These are phyloP conservation scores for Mycosphaerella arachidis DNA, from an alignment of 2,329 filamentous ascomycete species.

Conservation along the genomic window DNA sequence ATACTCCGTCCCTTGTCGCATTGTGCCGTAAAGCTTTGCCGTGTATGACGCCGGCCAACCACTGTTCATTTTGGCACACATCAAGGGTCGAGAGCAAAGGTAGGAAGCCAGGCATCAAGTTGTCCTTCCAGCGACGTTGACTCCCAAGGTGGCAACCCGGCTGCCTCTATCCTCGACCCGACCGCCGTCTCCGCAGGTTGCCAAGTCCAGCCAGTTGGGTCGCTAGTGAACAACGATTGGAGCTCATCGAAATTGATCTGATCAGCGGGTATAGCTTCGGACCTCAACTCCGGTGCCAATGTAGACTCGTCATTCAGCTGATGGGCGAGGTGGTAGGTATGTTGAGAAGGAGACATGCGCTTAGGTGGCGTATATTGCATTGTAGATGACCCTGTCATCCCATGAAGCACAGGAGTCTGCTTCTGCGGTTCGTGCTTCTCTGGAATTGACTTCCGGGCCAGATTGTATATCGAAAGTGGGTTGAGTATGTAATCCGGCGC, in stretches of 20 bases:
- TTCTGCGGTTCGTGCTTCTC: slow-evolving; percentile 25
- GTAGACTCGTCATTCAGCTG: slow-evolving; percentile 11
- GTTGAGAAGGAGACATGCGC: slow-evolving; percentile 2
- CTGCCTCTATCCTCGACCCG: slow-evolving; percentile 19
- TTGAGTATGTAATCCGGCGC: slow-evolving; percentile 25
- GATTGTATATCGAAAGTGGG: slow-evolving; percentile 23
- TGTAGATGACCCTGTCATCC: neutral
- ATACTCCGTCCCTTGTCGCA: neutral
- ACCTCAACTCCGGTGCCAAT: slow-evolving; percentile 15
- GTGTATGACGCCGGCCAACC: neutral
- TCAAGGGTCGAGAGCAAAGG: slow-evolving; percentile 18
- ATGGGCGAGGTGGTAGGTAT: slow-evolving; percentile 1
- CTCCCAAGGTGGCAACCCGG: slow-evolving; percentile 24
- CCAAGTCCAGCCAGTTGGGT: slow-evolving; percentile 26
- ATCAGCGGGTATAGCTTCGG: slow-evolving; percentile 6
- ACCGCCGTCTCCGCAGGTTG: slow-evolving; percentile 26
- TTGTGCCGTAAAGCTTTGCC: neutral
- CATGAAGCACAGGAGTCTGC: slow-evolving; percentile 10
- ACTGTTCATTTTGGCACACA: neutral
- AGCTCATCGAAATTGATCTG: slow-evolving; percentile 25
- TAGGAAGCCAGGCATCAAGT: slow-evolving; percentile 24
- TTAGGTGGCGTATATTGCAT: neutral
- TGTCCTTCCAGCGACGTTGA: slow-evolving; percentile 20
- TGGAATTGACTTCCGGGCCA: slow-evolving; percentile 22
- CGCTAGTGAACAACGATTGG: slow-evolving; percentile 23